Conservation (phyloP, 805 yeast genomes). For the Metschnikowia matae region DNA sequence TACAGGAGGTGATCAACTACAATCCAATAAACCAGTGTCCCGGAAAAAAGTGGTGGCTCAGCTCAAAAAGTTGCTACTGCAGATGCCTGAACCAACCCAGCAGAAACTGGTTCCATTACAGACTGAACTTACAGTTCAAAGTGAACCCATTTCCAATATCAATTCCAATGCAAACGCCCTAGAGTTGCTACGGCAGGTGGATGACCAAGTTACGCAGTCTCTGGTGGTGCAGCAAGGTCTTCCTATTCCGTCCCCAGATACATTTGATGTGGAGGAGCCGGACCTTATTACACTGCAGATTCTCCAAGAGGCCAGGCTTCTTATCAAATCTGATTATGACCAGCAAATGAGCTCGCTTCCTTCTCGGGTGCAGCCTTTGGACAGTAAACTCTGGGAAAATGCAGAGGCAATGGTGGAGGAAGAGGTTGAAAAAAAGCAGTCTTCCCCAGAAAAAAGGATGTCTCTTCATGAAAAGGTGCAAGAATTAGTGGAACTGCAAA, state of each 20-base stretch:
- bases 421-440: neutral
- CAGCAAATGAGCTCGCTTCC: slow-evolving; percentile 17
- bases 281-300: slow-evolving; percentile 17
- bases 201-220: slow-evolving; percentile 23
- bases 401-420: neutral
- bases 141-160: neutral
- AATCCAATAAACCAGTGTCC: neutral
- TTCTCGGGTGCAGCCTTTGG: neutral
- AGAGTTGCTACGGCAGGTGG: neutral
- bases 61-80: slow-evolving; percentile 1
- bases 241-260: slow-evolving; percentile 33
- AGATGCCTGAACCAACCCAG: slow-evolving; percentile 1
- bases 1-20: neutral
- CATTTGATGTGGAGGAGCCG: slow-evolving; percentile 11
- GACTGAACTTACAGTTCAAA: neutral
- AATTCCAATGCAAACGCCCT: neutral
- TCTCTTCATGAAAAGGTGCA: neutral
- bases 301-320: slow-evolving; percentile 26
- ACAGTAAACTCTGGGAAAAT: neutral
- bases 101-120: neutral
- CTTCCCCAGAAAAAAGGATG: neutral
- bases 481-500: neutral
- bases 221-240: slow-evolving; percentile 45
- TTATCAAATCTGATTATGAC: slow-evolving; percentile 42
- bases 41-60: neutral